phyloP scores from a whole-genome alignment of 768 basidiomycete genomes.

The Calocybe cyanea region DNA sequence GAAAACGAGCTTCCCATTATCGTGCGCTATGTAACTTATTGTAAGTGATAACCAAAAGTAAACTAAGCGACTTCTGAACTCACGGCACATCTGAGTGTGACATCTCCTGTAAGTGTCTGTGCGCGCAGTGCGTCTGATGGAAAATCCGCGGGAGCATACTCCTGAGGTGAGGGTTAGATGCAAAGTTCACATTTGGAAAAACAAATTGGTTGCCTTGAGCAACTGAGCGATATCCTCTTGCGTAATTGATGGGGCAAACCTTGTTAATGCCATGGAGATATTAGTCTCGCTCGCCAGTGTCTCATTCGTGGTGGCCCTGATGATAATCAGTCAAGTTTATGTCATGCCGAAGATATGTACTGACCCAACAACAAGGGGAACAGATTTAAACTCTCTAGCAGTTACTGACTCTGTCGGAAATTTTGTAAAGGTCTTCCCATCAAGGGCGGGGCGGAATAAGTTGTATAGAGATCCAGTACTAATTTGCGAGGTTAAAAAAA shows the following conservation, averaged over 20 bases:
- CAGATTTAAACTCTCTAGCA: constrained; percentile 40
- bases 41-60: not conserved
- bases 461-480: constrained; percentile 41
- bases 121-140: constrained; percentile 36
- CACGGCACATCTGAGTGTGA: constrained; percentile 49
- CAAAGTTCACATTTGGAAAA: not conserved
- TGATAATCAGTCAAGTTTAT: not conserved
- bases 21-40: constrained; percentile 27
- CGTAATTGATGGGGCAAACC: constrained; percentile 44
- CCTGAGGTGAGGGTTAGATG: constrained; percentile 16
- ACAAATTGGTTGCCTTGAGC: constrained; percentile 16
- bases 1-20: constrained; percentile 43
- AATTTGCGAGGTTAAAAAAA: constrained; percentile 4
- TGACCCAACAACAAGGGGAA: constrained; percentile 59
- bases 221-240: constrained; percentile 34
- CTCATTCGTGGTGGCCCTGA: constrained; percentile 56
- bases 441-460: constrained; percentile 50
- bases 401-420: constrained; percentile 45
- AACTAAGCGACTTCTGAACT: constrained; percentile 22
- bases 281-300: constrained; percentile 41
- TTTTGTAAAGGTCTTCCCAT: constrained; percentile 48
- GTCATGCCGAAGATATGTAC: constrained; percentile 8
- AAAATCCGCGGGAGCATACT: constrained; percentile 42
- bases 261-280: constrained; percentile 32
- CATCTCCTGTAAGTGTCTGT: constrained; percentile 48